Base-by-base conservation (phyloP, 305 asterid species). In the Lippia alba region DNA sequence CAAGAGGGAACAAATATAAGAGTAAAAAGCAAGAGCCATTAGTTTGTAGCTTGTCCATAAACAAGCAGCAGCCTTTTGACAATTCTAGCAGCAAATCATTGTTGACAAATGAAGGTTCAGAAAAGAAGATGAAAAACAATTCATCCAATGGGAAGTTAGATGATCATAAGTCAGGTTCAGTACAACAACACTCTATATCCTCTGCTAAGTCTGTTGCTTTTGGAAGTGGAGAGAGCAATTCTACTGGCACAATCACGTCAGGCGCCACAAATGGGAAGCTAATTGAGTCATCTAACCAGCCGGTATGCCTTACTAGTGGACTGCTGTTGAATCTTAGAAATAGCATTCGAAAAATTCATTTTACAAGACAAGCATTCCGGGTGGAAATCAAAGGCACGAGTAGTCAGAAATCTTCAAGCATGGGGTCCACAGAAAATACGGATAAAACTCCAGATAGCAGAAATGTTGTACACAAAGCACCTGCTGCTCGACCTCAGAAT, bases 291-390 rank as follows among this genome's bases (percentile, higher is more conserved):
- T 61, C 79, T 49, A 75, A 69, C 77, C 83, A 64, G 67, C 61
- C 71, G 14, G 53, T 61, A 61, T 76, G 69, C 14, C 72, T 56
- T 45, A 72, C 79, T 66, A 75, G 76, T 54, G 79, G 74, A 19
- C 46, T 82, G 19, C 56, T 78, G 66, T 80, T 80, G 30, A 62
- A 66, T 69, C 80, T 82, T 16, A 75, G 80, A 75, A 67, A 64
- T 55, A 79, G 80, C 66, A 53, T 83, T 66, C 80, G 86, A 74
- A 81, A 79, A 61, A 75, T 82, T 64, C 73, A 78, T 66, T 85
- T 74, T 70, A 80, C 80, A 53, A 75, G 85, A 75, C 86, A 65
- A 69, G 87, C 85, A 63, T 73, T 75, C 33, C 78, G 87, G 75
- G 46, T 73, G 58, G 78, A 64, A 76, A 70, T 72, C 36, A 60